A percentile compares a stretch with the other conserved stretches of the same genome.
These are phyloP conservation scores for Rhytidhysteron rufulum DNA, from an alignment of 2,329 filamentous ascomycete genomes.

Conservation along the genomic window DNA sequence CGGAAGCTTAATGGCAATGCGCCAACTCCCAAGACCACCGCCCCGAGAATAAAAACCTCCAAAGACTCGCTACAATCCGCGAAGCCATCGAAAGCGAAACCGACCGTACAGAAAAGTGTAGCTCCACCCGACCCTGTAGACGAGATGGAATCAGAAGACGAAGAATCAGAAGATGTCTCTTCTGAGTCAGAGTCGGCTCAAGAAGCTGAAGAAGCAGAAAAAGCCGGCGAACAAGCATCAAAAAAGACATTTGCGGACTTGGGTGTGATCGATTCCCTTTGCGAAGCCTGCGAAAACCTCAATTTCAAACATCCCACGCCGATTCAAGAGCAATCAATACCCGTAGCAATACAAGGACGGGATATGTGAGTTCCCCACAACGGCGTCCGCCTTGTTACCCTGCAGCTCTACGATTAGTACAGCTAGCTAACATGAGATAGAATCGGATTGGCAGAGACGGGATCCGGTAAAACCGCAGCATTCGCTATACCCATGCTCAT, in stretches of 20 bases:
- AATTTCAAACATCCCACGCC: constrained; percentile 84
- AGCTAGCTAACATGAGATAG: constrained; percentile 4
- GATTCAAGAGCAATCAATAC: constrained; percentile 84
- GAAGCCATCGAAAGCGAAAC: constrained; percentile 4
- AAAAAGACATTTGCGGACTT: constrained; percentile 66
- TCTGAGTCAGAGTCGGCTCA: neutral
- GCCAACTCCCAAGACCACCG: constrained; percentile 2
- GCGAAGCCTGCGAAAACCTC: constrained; percentile 78
- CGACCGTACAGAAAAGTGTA: neutral
- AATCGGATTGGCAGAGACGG: constrained; percentile 92
- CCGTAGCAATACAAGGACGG: constrained; percentile 70
- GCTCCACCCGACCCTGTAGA: too few relatives aligned
- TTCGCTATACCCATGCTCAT: constrained; percentile 93
- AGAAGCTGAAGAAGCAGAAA: constrained; percentile 6
- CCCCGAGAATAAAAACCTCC: constrained; percentile 4
- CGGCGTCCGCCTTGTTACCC: neutral
- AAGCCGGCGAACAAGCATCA: constrained; percentile 29
- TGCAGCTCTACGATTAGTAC: too few relatives aligned
- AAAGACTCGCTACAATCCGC: constrained; percentile 12
- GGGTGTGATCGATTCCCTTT: constrained; percentile 80
- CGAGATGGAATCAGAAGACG: constrained; percentile 20
- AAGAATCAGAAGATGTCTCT: constrained; percentile 14
- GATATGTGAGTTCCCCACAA: constrained; percentile 54
- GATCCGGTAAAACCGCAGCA: constrained; percentile 91
- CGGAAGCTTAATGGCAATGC: constrained; percentile 34